Base-by-base conservation (phyloP, 495 filamentous ascomycete genomes). In the Hypoxylon trugodes region DNA sequence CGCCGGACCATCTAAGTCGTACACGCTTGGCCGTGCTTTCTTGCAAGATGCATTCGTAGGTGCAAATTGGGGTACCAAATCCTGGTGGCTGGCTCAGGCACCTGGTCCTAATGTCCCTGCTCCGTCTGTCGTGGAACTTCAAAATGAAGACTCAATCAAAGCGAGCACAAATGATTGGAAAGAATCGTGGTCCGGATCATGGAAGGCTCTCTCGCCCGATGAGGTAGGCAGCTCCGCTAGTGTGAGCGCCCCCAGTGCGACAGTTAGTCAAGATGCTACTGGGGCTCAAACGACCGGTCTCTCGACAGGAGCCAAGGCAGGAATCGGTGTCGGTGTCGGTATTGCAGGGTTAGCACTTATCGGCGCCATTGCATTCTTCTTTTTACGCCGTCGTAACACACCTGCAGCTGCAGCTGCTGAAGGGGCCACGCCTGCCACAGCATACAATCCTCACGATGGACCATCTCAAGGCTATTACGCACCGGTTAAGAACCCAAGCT, bases 1-100 rank as follows among this genome's bases (percentile, higher is more conserved):
- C 28, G 74, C 76, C 0, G 71, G 71, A 19, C 28, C 40, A 1
- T 40, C 61, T 16, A 58, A 57, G 16, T 32, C 19, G 4, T 82
- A 74, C 35, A 64, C 61, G 6, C 77, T 87, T 26, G 84, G 83
- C 1, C 76, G 85, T 19, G 76, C 83, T 1, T 87, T 87, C 49
- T 61, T 87, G 9, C 84, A 87, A 62, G 82, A 82, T 19, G 80
- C 83, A 4, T 86, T 86, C 53, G 55, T 86, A 0, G 83, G 81
- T 12, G 75, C 77, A 4, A 84, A 85, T 69, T 84, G 77, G 75
- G 69, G 56, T 26, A 49, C 63, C n/a, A 75, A 76, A 6, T 73
- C 60, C 9, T 82, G 76, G 74, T 84, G 77, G 66, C 67, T 84
- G 13, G 81, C 79, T 4, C 81, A 84, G 62, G 81, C 81, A 22